Evolutionary conservation across 257 asterid genomes (phyloP).

Genomic region (Solanum medicagineum): DNA sequence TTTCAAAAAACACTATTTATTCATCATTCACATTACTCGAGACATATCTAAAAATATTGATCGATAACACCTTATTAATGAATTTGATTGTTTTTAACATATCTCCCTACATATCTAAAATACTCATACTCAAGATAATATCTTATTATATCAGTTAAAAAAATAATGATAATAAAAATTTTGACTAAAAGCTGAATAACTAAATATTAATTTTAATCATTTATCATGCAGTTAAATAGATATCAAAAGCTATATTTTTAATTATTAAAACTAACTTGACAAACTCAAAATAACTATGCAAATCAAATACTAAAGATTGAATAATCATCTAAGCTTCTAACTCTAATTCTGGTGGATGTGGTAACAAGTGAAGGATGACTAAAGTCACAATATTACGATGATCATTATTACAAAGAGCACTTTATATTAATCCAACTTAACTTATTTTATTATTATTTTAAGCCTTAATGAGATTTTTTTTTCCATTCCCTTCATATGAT

Average conservation of each 20-base stretch:
- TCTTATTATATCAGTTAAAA: too few relatives aligned
- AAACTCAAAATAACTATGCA: too few relatives aligned
- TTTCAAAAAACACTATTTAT: too few relatives aligned
- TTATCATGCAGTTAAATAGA: not conserved
- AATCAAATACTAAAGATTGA: not conserved
- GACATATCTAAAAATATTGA: too few relatives aligned
- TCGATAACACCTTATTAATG: too few relatives aligned
- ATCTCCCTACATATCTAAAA: too few relatives aligned
- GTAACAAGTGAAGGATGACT: not conserved
- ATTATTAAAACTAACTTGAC: not conserved
- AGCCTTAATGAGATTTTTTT: not conserved
- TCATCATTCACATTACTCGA: too few relatives aligned
- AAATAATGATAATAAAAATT: too few relatives aligned
- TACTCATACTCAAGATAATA: too few relatives aligned
- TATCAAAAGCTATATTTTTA: not conserved
- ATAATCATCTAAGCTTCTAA: not conserved
- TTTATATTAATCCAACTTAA: not conserved
- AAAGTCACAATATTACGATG: not conserved
- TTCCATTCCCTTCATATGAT: not conserved
- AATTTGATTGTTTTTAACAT: too few relatives aligned
- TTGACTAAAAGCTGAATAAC: too few relatives aligned
- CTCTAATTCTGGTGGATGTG: not conserved
- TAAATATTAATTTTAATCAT: not conserved
- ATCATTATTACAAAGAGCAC: not conserved
- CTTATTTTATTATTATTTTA: not conserved